These are phyloP conservation scores for Stephania yunnanensis DNA, from an alignment of 164 flowering plant species.

Conservation along the genomic window DNA sequence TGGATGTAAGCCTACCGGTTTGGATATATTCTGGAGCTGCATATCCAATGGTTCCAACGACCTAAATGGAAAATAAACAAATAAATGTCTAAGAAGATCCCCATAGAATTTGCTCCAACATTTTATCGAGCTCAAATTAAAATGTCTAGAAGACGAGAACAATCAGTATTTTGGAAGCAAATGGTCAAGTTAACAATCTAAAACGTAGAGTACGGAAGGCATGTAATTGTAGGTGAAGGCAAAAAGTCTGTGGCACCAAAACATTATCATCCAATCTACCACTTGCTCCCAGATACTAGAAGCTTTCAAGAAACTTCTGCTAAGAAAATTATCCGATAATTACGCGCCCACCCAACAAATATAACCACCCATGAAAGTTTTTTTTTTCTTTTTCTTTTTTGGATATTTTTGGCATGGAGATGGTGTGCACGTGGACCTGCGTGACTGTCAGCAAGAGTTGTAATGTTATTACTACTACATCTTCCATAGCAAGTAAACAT, in stretches of 20 bases:
- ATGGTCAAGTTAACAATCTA: not conserved
- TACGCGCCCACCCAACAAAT: not conserved
- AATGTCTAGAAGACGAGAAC: not conserved
- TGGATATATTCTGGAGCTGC: conserved; percentile 92
- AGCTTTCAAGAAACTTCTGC: not conserved
- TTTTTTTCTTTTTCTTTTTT: too few relatives aligned
- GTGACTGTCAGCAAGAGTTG: not conserved
- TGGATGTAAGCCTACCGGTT: conserved; percentile 76
- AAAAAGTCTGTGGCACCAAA: too few relatives aligned
- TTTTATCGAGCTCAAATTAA: not conserved
- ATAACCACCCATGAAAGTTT: not conserved
- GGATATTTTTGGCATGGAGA: too few relatives aligned
- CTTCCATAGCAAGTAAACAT: conserved; percentile 21
- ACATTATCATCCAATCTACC: not conserved
- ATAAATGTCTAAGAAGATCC: too few relatives aligned
- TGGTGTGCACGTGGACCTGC: too few relatives aligned
- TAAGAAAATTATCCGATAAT: not conserved
- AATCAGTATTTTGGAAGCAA: not conserved
- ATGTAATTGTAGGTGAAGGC: too few relatives aligned
- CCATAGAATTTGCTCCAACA: not conserved
- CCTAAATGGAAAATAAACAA: conserved; percentile 26
- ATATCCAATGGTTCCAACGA: conserved; percentile 95
- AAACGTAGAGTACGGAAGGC: too few relatives aligned
- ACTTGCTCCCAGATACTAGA: not conserved
- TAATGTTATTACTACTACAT: not conserved